Base-by-base conservation (phyloP, 2,329 filamentous ascomycete species). In the Phoma sp. region DNA sequence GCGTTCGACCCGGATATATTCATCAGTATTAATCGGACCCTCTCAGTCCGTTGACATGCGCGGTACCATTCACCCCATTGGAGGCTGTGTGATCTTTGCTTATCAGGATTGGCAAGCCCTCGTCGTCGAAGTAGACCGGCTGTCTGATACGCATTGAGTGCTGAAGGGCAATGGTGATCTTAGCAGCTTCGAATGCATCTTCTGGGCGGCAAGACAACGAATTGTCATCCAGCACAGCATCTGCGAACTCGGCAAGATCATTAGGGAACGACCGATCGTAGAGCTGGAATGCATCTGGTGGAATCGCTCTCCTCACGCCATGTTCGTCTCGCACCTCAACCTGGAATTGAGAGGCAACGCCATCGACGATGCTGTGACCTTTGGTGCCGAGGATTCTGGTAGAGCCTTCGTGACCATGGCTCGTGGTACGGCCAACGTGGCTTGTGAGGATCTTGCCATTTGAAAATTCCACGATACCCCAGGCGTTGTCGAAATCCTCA, bases 271-370 rank as follows among this genome's bases (percentile, higher is more conserved):
- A 48, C n/a, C 44, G 25, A 6, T 46, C 43, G 29, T 48, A 55
- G n/a, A 55, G 45, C 24, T 36, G 27, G 35, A 55, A 55, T 15
- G 46, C 52, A 24, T 55, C 52, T 6, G 52, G 52, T 15, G 43
- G 37, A 2, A 47, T 45, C 13, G 35, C 31, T 31, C 39, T 43
- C 15, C 55, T 51, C 12, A 57, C 50, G 27, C 55, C 50, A 39
- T 57, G 43, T 24, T 32, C n/a, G 21, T 57, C 55, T n/a, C 55
- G 49, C 17, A 57, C 27, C 43, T 57, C 55, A 13, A 57, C 38
- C 27, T 52, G 51, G 17, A 40, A 39, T 3, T 49, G 24, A 6
- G 54, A 37, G 37, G 35, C 53, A 17, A 41, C 39, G 24, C 39
- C 39, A 22, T 41, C 39, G 22, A 50, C 24, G 12, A 57, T 32